Evolutionary conservation across 148 eudicot genomes (phyloP).

Genomic region (Salicornia ramosissima): DNA sequence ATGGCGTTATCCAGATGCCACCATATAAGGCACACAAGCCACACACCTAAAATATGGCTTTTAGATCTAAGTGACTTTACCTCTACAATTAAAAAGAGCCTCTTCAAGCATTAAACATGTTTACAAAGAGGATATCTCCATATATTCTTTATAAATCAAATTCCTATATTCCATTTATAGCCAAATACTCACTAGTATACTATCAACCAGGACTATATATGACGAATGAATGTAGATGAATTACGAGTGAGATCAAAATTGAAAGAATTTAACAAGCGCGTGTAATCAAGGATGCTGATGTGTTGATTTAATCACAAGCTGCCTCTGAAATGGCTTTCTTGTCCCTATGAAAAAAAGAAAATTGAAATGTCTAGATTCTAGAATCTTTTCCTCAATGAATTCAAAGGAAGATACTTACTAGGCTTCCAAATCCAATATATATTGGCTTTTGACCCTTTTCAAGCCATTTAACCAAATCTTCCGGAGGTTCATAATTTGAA

Average conservation of each 20-base stretch:
- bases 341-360: neutral
- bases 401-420: conserved; percentile 45
- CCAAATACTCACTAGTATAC: neutral
- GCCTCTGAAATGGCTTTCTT: neutral
- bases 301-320: neutral
- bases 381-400: neutral
- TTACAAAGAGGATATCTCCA: neutral
- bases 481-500: conserved; percentile 71
- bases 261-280: neutral
- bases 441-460: conserved; percentile 65
- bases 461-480: conserved; percentile 71
- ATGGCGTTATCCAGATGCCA: neutral
- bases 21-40: too few species aligned
- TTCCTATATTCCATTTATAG: neutral
- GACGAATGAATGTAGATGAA: neutral
- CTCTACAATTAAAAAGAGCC: neutral
- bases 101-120: neutral
- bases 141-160: neutral
- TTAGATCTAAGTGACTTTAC: neutral
- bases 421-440: conserved; percentile 91
- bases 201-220: neutral
- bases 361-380: neutral
- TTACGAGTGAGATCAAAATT: neutral
- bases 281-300: neutral
- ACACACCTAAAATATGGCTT: neutral